These are phyloP conservation scores for Aspergillus ellipticus DNA, from an alignment of 495 filamentous ascomycete species.

Conservation along the genomic window DNA sequence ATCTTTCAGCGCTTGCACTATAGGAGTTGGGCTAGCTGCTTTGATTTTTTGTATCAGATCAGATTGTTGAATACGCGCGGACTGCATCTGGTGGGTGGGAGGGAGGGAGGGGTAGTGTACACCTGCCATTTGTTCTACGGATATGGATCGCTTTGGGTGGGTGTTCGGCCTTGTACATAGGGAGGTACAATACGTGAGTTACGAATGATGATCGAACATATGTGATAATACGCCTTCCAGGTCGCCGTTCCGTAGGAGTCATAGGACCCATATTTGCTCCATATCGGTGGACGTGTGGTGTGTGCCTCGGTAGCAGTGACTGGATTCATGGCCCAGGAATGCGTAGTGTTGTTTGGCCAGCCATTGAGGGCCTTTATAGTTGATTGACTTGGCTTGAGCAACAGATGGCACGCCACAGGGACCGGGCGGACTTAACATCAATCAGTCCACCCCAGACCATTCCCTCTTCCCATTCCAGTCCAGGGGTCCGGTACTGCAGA, in stretches of 20 bases:
- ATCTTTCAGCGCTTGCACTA: conserved; percentile 4
- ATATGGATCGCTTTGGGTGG: neutral
- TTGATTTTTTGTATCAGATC: neutral
- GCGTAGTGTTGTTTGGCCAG: conserved; percentile 29
- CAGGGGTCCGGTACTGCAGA: no score
- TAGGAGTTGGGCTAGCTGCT: conserved; percentile 1
- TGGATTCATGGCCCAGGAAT: conserved; percentile 10
- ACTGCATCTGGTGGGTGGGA: neutral
- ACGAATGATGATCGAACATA: conserved; percentile 4
- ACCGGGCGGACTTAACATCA: no score
- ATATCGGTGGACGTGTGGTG: no score
- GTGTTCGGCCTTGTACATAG: conserved; percentile 8
- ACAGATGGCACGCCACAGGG: neutral
- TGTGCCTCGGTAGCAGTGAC: conserved; percentile 47
- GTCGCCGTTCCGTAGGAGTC: no score
- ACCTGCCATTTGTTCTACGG: no score
- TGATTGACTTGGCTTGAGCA: neutral
- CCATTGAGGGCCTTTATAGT: conserved; percentile 32
- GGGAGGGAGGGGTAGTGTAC: neutral
- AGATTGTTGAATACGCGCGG: neutral
- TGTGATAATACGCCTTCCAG: no score
- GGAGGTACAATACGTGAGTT: conserved; percentile 12
- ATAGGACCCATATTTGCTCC: conserved; percentile 43
- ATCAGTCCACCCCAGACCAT: no score
- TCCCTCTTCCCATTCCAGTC: no score